Evolutionary conservation across 345 rosid species (phyloP).

Genomic region (Litchi chinensis): DNA sequence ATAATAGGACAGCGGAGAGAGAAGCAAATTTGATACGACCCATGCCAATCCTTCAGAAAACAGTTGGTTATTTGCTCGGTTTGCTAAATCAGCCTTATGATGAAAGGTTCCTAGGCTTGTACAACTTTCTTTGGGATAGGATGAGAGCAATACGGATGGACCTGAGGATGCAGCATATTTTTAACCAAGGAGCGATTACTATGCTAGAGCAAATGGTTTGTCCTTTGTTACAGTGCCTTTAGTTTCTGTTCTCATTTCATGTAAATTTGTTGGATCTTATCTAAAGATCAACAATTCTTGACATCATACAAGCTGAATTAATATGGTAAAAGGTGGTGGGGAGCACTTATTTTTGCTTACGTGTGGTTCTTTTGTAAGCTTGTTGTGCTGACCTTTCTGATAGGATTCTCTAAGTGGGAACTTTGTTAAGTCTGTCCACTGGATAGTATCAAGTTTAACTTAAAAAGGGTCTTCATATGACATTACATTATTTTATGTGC

Average conservation of each 20-base stretch:
- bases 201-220: slow-evolving; percentile 97
- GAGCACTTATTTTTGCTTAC: neutral
- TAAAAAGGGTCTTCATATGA: neutral
- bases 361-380: neutral
- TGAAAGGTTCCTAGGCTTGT: slow-evolving; percentile 77
- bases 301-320: neutral
- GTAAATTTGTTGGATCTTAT: slow-evolving; percentile 5
- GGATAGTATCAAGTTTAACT: neutral
- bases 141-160: slow-evolving; percentile 98
- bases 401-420: neutral
- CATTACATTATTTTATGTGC: neutral
- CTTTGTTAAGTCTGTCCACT: neutral
- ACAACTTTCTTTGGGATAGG: slow-evolving; percentile 98
- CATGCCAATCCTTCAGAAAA: slow-evolving; percentile 80
- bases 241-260: slow-evolving; percentile 11
- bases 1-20: slow-evolving; percentile 91
- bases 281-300: slow-evolving; percentile 8
- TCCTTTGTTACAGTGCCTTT: slow-evolving; percentile 17
- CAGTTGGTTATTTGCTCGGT: slow-evolving; percentile 74
- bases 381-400: slow-evolving; percentile 7
- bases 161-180: slow-evolving; percentile 95
- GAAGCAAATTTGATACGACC: slow-evolving; percentile 91
- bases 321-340: slow-evolving; percentile 9
- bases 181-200: slow-evolving; percentile 71
- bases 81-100: slow-evolving; percentile 88